phyloP scores from a whole-genome alignment of 257 asterid genomes.

The Primulina huaijiensis region DNA sequence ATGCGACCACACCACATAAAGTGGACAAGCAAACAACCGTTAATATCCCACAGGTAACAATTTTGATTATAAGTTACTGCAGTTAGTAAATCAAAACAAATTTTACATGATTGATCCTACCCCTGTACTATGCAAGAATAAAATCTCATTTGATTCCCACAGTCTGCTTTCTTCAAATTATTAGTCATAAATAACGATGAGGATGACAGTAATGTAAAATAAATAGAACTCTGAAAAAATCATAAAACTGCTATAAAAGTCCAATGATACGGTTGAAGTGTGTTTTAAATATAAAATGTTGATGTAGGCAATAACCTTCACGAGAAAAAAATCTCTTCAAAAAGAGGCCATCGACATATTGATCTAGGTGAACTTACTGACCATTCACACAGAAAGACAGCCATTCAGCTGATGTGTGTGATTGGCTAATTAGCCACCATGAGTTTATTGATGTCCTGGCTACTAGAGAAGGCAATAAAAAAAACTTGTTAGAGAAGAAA shows the following conservation, averaged over 20 bases:
- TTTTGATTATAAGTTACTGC: not conserved
- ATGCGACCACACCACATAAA: not conserved
- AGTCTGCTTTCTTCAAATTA: not conserved
- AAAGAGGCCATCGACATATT: slow-evolving; percentile 32
- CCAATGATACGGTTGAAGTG: not conserved
- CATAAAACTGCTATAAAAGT: not conserved
- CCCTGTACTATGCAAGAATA: not conserved
- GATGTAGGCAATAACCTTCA: slow-evolving; percentile 30
- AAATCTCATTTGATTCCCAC: slow-evolving; percentile 1
- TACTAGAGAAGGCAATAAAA: not conserved
- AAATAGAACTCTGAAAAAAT: not conserved
- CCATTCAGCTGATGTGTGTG: slow-evolving; percentile 40
- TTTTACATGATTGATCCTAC: not conserved
- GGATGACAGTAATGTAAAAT: not conserved
- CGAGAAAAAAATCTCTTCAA: slow-evolving; percentile 26
- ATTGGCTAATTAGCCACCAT: slow-evolving; percentile 54
- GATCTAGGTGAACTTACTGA: slow-evolving; percentile 48
- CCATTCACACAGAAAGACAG: slow-evolving; percentile 47
- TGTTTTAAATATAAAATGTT: not conserved
- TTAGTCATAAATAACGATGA: not conserved
- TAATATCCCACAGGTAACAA: no score
- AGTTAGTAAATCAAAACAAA: slow-evolving; percentile 10
- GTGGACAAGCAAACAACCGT: not conserved
- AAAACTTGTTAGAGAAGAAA: not conserved
- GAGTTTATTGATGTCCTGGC: slow-evolving; percentile 6